phyloP scores from a whole-genome alignment of 148 eudicot genomes.

The Rhododendron ovatum region DNA sequence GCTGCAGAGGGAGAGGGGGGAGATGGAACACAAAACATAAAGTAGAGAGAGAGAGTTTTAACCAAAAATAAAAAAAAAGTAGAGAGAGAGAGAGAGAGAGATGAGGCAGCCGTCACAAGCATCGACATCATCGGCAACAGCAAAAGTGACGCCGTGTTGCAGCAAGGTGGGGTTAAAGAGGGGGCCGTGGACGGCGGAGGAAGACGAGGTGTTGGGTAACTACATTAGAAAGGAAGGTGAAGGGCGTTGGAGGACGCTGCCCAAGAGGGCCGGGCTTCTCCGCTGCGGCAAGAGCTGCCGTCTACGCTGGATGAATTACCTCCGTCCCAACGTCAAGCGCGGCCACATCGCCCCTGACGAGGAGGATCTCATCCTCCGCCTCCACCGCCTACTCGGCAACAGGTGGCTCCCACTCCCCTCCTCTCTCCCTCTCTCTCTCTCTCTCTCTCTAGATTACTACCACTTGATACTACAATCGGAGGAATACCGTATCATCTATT shows the following conservation, averaged over 20 bases:
- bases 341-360: slow-evolving; percentile 55
- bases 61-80: background rate
- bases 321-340: slow-evolving; percentile 54
- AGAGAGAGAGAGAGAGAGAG: background rate
- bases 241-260: slow-evolving; percentile 36
- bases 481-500: background rate
- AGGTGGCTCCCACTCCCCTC: slow-evolving; percentile 20
- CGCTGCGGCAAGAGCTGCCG: slow-evolving; percentile 70
- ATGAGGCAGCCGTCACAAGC: slow-evolving; percentile 30
- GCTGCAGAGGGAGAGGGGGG: background rate
- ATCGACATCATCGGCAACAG: background rate
- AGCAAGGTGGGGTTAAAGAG: slow-evolving; percentile 46
- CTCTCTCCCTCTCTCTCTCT: background rate
- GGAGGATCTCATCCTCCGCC: slow-evolving; percentile 65
- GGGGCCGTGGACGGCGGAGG: slow-evolving; percentile 69
- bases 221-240: slow-evolving; percentile 40
- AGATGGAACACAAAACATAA: background rate
- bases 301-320: slow-evolving; percentile 65
- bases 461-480: no score
- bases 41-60: background rate
- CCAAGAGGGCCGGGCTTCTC: slow-evolving; percentile 43
- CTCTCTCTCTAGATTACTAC: background rate
- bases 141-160: slow-evolving; percentile 25
- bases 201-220: slow-evolving; percentile 38
- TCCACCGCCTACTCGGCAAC: slow-evolving; percentile 68